Evolutionary conservation across 805 yeast genomes (phyloP).

Genomic region (Crinitomyces ghanaensis): DNA sequence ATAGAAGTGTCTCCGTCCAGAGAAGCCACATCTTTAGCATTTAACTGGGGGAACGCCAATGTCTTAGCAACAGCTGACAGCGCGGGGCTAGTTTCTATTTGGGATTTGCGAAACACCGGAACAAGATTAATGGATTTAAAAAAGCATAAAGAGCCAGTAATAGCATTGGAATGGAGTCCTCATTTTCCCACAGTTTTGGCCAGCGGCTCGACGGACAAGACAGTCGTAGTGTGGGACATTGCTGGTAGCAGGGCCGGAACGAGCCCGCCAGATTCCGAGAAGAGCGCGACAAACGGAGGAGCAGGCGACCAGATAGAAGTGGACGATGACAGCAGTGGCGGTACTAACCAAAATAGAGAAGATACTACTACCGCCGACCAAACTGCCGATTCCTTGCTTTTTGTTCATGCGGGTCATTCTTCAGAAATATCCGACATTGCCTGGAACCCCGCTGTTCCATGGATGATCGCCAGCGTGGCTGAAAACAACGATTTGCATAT

Average conservation of each 20-base stretch:
- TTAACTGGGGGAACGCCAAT: conserved; percentile 45
- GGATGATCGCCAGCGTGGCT: conserved; percentile 65
- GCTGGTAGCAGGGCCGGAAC: no score
- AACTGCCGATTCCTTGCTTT: conserved; percentile 30
- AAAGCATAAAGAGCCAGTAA: conserved; percentile 44
- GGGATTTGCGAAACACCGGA: conserved; percentile 50
- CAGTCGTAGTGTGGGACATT: conserved; percentile 54
- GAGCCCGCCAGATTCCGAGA: no score
- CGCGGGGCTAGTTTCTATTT: conserved; percentile 41
- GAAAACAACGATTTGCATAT: conserved; percentile 82
- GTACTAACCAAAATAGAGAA: conserved; percentile 8
- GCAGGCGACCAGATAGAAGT: no score
- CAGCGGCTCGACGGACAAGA: conserved; percentile 48
- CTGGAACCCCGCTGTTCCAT: conserved; percentile 67
- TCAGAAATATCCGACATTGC: conserved; percentile 73
- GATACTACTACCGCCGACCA: conserved; percentile 13
- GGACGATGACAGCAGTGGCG: no score
- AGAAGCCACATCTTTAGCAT: conserved; percentile 47
- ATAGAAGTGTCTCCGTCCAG: conserved; percentile 4
- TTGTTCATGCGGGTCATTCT: conserved; percentile 79
- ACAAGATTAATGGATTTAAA: conserved; percentile 20
- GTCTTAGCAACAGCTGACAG: conserved; percentile 60
- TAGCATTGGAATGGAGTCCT: conserved; percentile 68
- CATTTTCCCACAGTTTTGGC: conserved; percentile 43
- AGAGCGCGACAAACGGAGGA: no score